Percentiles rank a stretch among this genome's conserved stretches.
Conservation (phyloP, 805 yeast species). For the Lipomyces spencermartinsiae region DNA sequence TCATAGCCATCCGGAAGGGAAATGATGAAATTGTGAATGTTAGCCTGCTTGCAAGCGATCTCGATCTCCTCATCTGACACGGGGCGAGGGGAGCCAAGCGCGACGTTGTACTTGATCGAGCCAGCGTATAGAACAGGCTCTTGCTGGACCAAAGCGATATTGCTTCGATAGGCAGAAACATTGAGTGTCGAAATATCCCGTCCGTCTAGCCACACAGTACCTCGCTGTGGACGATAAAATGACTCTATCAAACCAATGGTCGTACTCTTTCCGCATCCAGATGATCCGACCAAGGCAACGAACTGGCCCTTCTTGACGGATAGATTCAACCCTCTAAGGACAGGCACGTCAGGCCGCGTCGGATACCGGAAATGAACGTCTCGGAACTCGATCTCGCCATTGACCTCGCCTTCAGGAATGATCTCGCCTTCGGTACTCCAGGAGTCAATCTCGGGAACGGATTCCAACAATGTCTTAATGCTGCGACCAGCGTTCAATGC, state of each 20-base stretch:
- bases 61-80: constrained; percentile 50
- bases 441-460: constrained; percentile 48
- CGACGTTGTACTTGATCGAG: constrained; percentile 75
- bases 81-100: constrained; percentile 46
- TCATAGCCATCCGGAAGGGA: constrained; percentile 62
- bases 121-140: constrained; percentile 72
- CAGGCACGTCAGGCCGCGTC: constrained; percentile 43
- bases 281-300: constrained; percentile 90
- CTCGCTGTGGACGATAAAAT: constrained; percentile 58
- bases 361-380: constrained; percentile 46
- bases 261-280: constrained; percentile 57
- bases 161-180: constrained; percentile 57
- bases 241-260: constrained; percentile 60
- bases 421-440: constrained; percentile 44
- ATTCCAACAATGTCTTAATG: constrained; percentile 45
- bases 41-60: constrained; percentile 57
- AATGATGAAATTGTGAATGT: constrained; percentile 57
- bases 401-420: constrained; percentile 41
- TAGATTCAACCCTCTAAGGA: constrained; percentile 41
- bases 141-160: constrained; percentile 67
- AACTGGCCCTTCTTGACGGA: constrained; percentile 74
- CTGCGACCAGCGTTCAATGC: constrained; percentile 50
- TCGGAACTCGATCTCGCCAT: constrained; percentile 61
- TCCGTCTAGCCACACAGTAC: constrained; percentile 61
- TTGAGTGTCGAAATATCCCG: constrained; percentile 55